Conservation (phyloP, 1,139 yeast genomes). For the Pichia sp. region DNA sequence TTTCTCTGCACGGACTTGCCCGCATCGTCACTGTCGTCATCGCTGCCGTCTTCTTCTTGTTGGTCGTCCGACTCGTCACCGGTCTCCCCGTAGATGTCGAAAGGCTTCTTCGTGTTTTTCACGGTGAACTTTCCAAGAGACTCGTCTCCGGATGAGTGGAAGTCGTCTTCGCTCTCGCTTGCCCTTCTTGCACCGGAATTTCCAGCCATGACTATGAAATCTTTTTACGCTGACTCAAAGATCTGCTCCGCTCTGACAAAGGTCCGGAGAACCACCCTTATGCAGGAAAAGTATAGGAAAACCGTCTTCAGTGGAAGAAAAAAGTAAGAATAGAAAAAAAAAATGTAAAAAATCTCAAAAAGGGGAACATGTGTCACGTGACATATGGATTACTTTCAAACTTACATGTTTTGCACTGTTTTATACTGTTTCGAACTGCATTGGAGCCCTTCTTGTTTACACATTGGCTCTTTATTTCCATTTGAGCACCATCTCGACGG, state of each 20-base stretch:
- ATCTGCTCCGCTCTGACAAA: not conserved
- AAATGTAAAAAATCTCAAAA: not conserved
- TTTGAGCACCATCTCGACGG: constrained; percentile 89
- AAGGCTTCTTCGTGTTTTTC: constrained; percentile 4
- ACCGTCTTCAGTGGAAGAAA: not conserved
- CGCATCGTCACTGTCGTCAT: constrained; percentile 4
- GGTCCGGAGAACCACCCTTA: no score
- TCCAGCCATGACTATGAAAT: not conserved
- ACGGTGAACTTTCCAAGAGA: not conserved
- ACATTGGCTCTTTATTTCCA: constrained; percentile 18
- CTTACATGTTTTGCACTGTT: not conserved
- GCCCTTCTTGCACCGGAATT: not conserved
- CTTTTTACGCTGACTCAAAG: not conserved
- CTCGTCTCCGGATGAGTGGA: constrained; percentile 13
- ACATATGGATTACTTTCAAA: no score
- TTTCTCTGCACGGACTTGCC: constrained; percentile 4
- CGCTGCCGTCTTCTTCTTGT: not conserved
- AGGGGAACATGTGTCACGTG: not conserved
- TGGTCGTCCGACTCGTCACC: constrained; percentile 10
- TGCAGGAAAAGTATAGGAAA: not conserved
- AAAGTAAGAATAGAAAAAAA: not conserved
- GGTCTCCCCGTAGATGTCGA: constrained; percentile 1
- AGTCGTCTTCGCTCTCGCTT: constrained; percentile 11
- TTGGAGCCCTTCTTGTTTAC: not conserved
- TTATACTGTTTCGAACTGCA: not conserved